phyloP scores from a whole-genome alignment of 83 land plant species.

The Picea engelmannii region DNA sequence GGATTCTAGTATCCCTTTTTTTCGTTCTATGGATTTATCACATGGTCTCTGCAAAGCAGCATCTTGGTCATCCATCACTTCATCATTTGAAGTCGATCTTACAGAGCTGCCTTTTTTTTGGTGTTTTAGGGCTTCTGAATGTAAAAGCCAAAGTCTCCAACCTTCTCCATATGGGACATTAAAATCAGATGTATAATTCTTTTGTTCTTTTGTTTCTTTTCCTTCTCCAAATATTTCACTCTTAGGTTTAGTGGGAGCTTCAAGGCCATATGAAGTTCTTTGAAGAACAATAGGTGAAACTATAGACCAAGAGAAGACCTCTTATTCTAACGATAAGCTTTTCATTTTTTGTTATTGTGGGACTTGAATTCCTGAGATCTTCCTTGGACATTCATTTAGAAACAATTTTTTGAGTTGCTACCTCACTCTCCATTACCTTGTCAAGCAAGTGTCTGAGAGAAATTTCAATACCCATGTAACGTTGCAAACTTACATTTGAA shows the following conservation, averaged over 20 bases:
- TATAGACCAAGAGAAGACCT: slow-evolving; percentile 48
- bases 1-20: not conserved
- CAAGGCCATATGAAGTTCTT: slow-evolving; percentile 47
- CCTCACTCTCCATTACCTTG: slow-evolving; percentile 47
- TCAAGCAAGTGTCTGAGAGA: slow-evolving; percentile 47
- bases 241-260: slow-evolving; percentile 29
- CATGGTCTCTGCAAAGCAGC: too few species aligned
- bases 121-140: too few species aligned
- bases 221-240: slow-evolving; percentile 53
- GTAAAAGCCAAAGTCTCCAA: too few species aligned
- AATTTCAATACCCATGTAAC: slow-evolving; percentile 18
- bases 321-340: slow-evolving; percentile 45
- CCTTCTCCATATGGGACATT: too few species aligned
- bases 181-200: too few species aligned
- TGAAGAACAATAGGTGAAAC: slow-evolving; percentile 58
- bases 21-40: too few species aligned
- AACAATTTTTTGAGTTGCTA: slow-evolving; percentile 17
- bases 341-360: slow-evolving; percentile 43
- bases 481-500: not conserved
- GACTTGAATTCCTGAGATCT: too few species aligned
- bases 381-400: too few species aligned
- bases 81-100: not conserved
- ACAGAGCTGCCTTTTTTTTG: slow-evolving; percentile 17
- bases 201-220: slow-evolving; percentile 25
- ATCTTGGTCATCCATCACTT: too few species aligned